Conservation (phyloP, 345 rosid species). For the Cochlearia excelsa region DNA sequence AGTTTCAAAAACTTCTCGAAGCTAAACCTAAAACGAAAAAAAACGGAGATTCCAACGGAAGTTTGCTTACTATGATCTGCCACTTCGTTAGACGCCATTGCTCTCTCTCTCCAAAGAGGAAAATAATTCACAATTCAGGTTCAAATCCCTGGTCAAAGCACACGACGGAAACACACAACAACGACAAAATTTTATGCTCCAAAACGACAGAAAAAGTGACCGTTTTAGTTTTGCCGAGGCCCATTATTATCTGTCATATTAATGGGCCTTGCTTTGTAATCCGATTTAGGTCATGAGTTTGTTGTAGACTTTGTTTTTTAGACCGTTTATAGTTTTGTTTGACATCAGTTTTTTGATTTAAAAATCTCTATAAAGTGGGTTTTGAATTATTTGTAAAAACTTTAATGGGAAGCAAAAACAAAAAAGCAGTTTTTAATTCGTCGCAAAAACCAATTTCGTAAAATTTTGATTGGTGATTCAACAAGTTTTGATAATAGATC, state of each 20-base stretch:
- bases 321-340: no score
- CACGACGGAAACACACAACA: slow-evolving; percentile 3
- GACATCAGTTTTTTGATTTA: no score
- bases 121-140: slow-evolving; percentile 21
- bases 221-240: slow-evolving; percentile 23
- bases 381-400: no score
- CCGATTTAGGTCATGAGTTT: no score
- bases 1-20: slow-evolving; percentile 7
- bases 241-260: slow-evolving; percentile 12
- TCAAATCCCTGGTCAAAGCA: slow-evolving; percentile 23
- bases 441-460: no score
- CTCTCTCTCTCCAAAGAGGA: slow-evolving; percentile 14
- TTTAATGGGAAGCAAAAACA: no score
- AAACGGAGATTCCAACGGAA: background rate
- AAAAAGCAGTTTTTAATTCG: no score
- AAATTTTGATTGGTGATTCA: no score
- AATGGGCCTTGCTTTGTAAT: no score
- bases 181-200: slow-evolving; percentile 3
- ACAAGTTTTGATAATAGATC: no score
- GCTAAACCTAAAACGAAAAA: background rate
- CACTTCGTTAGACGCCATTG: slow-evolving; percentile 42
- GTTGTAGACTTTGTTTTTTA: no score
- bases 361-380: no score
- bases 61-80: slow-evolving; percentile 30
- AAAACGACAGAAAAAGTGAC: slow-evolving; percentile 11